Base-by-base conservation (phyloP, 1,284 basidiomycete genomes). In the Hypsizygus ulmarius region DNA sequence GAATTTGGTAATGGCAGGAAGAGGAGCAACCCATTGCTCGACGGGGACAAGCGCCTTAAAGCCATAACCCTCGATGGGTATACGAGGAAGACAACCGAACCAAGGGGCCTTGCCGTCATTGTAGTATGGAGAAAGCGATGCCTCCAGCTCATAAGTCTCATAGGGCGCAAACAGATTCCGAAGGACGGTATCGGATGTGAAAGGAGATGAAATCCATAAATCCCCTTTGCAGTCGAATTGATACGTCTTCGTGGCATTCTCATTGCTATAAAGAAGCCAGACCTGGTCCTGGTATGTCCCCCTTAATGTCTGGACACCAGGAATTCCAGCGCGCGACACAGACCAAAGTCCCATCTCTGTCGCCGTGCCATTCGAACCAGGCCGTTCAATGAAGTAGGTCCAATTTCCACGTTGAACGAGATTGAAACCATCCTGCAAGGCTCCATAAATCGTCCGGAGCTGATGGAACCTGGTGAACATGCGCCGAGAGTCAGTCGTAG, bases 271-370 rank as follows among this genome's bases (percentile, higher is more conserved):
- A 8, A 95, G 65, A 57, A 94, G 51, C 89, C 90, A 93, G 40
- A 93, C 75, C 51, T 85, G 79, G 49, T 82, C 81, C 12, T 76
- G 74, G 58, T 79, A 74, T 38, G 71, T 74, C 3, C 84, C 83
- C 1, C 67, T 70, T 37, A 87, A 69, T 2, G 63, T 78, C 63
- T 90, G 84, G 18, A 75, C 67, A 19, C 62, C 66, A 1, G 68
- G 21, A 30, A 91, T 74, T 10, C 75, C 83, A 3, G 83, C 73
- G 28, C 91, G 82, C 3, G 82, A 81, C 15, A 84, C 79, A 1
- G 90, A 87, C 87, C 88, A 95, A 12, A 93, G 71, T 52, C 93
- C 93, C 74, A 93, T 81, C 66, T 94, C 90, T 0, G 92, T 92
- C 38, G 64, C 61, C 0, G 89, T 90, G 6, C 65, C 60, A 62